Base-by-base conservation (phyloP, 805 yeast species). In the Saccharomycopsis synnaedendra region DNA sequence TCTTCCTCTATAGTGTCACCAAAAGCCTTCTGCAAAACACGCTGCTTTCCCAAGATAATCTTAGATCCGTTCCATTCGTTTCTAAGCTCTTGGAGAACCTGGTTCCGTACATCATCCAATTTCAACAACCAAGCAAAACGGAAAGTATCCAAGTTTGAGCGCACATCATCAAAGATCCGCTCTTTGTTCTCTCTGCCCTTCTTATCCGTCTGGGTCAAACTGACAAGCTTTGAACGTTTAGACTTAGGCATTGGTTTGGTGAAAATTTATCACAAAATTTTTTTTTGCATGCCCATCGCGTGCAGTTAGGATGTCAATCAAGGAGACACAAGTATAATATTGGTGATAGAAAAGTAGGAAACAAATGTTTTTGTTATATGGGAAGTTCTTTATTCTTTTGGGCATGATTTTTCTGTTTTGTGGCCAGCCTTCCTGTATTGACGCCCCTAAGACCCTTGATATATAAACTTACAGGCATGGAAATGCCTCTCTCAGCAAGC, bases 171-270 rank as follows among this genome's bases (percentile, higher is more conserved):
- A 57, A 88, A 93, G 56, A 90, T 80, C 59, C 90, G 74, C 57
- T 79, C 90, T 64, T 93, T 93, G 68, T 87, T 88, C 58, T 86
- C 97, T 56, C 82, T 80, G 44, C 96, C 96, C 63, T 93, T 93
- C 67, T 88, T 93, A 57, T 88, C 97, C 54, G 97, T 90, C 63
- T 90, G 90, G 37, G 99, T 93, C 58, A 93, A 73, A 9, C 97
- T 85, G 52, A 93, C 95, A 57, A 89, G 81, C 80, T 86, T 93
- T 57, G 96, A 83, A 77, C 97, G 90, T 65, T 81, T 89, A 36
- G 97, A 88, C 76, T 95, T 86, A 54, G 98, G 97, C 98, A 90
- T 90, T 50, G 56, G 69, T 48, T 19, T 19, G 19, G 19, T 19
- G 19, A 19, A 19, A 19, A 19, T 38, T 32, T 11, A 30, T 19